These are phyloP conservation scores for Phytopythium oedochilum DNA, from an alignment of 352 stramenopile genomes.

Conservation along the genomic window DNA sequence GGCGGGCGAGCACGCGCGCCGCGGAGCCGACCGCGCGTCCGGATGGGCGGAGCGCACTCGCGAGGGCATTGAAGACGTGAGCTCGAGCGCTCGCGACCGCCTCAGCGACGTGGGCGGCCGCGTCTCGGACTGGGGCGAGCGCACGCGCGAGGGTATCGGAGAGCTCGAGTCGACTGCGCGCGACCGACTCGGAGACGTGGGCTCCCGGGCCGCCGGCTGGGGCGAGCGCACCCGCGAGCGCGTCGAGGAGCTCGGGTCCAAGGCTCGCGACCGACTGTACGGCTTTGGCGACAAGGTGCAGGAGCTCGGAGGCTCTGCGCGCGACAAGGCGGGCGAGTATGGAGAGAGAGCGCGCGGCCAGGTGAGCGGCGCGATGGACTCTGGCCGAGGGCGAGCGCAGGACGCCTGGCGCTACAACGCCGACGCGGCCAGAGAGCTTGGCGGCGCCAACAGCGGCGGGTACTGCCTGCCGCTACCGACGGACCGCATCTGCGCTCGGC, in stretches of 20 bases:
- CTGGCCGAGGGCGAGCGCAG: constrained; percentile 27
- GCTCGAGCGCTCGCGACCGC: background rate
- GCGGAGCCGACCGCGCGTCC: constrained; percentile 16
- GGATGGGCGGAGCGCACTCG: background rate
- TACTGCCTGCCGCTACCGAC: constrained; percentile 50
- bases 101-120: background rate
- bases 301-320: constrained; percentile 1
- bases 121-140: background rate
- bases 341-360: constrained; percentile 10
- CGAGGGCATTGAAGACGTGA: background rate
- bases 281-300: constrained; percentile 12
- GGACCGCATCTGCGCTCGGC: constrained; percentile 34
- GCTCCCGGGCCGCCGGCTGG: constrained; percentile 7
- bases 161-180: background rate
- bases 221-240: constrained; percentile 28
- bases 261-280: constrained; percentile 15
- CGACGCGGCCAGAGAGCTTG: constrained; percentile 39
- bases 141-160: background rate
- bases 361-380: constrained; percentile 40
- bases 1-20: constrained; percentile 28
- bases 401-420: constrained; percentile 55
- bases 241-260: constrained; percentile 24
- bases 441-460: constrained; percentile 16
- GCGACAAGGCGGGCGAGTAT: constrained; percentile 5
- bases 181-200: constrained; percentile 7